Evolutionary conservation across 2,329 filamentous ascomycete genomes (phyloP).

Genomic region (Phialocephala sp.): DNA sequence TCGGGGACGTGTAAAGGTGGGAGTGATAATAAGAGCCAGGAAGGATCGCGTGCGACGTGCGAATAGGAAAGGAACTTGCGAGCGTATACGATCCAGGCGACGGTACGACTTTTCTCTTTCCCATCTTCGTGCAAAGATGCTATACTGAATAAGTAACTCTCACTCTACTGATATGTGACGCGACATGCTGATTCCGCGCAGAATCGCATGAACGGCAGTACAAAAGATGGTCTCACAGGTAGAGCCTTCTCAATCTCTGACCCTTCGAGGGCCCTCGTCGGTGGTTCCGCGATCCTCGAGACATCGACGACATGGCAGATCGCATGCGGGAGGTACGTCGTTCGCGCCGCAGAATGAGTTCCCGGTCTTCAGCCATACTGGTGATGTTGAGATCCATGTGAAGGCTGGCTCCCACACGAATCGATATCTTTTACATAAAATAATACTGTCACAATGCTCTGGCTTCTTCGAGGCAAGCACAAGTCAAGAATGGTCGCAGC

Average conservation of each 20-base stretch:
- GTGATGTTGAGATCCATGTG: conserved; percentile 90
- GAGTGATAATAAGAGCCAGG: conserved; percentile 11
- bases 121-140: conserved; percentile 22
- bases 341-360: conserved; percentile 87
- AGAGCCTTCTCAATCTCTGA: conserved; percentile 53
- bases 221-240: conserved; percentile 64
- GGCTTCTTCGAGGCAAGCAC: conserved; percentile 92
- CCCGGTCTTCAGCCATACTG: conserved; percentile 85
- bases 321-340: conserved; percentile 74
- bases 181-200: conserved; percentile 14
- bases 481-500: conserved; percentile 74
- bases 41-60: conserved; percentile 10
- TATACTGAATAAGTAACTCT: conserved; percentile 18
- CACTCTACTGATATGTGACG: conserved; percentile 9
- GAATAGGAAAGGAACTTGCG: conserved; percentile 14
- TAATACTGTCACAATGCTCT: conserved; percentile 88
- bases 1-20: conserved; percentile 15
- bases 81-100: conserved; percentile 19
- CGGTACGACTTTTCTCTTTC: neutral
- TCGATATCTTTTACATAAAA: conserved; percentile 83
- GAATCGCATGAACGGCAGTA: conserved; percentile 16
- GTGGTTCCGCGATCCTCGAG: conserved; percentile 62
- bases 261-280: conserved; percentile 64
- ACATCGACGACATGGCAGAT: conserved; percentile 78
- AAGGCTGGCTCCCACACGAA: conserved; percentile 74